Base-by-base conservation (phyloP, 306 rosid genomes). In the Cucurbita ficifolia region DNA sequence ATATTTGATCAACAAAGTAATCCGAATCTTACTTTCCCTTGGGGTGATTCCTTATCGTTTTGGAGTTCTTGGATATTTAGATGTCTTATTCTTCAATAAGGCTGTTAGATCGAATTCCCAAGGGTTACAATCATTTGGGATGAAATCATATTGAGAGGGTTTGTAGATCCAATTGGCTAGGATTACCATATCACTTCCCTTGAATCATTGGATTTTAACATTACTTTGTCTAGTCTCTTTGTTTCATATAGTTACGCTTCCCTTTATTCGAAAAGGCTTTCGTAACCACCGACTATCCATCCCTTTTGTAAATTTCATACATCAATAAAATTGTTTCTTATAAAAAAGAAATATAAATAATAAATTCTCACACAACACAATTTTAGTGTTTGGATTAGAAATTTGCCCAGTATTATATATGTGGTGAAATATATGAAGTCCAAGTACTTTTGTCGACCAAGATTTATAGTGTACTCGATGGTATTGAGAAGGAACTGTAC, bases 401-500 rank as follows among this genome's bases (percentile, higher is more conserved):
- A 35, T 22, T 16, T 60, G 13, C 45, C 11, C 10, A 0, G 7
- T 35, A 60, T 16, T 60, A n/a, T 35, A 60, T 49, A 49, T 14
- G 5, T 13, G 2, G 17, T 35, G 50, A 46, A 46, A 60, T 36
- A 60, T 38, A 38, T 39, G 49, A 62, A 62, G 39, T 39, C 36
- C 1, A 42, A 40, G 36, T 64, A 18, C 5, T 64, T 42, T 64
- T 64, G 35, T 40, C 5, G 36, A 21, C 72, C 53, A 5, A 65
- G 52, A 65, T 42, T 42, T 5, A 52, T 40, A n/a, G 22, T 61
- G 50, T 4, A 76, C 68, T 19, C 57, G 58, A 24, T 77, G 45
- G 55, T 54, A 73, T 52, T 59, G 62, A 78, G 33, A 81, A 74
- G 67, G 71, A 76, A 40, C 79, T 55, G 56, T 79, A 91, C 99